Evolutionary conservation across 306 rosid genomes (phyloP), one percentile per base, ranked within the genome.

Genomic region (Ziziphus jujuba): DNA sequence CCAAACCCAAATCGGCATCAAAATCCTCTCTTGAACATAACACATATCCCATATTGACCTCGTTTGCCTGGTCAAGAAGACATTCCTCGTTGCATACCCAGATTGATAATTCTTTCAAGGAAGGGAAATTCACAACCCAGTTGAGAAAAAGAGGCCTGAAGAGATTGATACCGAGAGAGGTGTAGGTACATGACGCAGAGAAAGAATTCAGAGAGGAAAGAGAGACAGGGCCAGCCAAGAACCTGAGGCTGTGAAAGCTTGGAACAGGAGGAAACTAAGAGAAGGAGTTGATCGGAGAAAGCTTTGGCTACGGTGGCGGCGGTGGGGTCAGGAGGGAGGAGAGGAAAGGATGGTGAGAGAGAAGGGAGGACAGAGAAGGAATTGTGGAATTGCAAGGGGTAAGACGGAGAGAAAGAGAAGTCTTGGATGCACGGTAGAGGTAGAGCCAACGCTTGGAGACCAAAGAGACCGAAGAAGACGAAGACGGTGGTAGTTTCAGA

Each of bases 391-490:
- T 63, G 28, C 45, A 79, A 43, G 75, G 70, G 40, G 73, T 28
- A 50, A 87, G 57, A 15, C 75, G 88, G 25, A 93, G 95, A 34
- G 95, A 84, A 35, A 93, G 87, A 43, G 89, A 73, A 60, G 87
- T 83, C 50, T 23, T 83, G 44, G 95, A 87, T 13, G 87, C 70
- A 20, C 98, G 88, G 81, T 67, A 79, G 70, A 93, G 91, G 51
- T 36, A 54, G 56, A 93, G 98, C 98, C 98, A 93, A 13, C 97
- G 91, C 70, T 83, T 90, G 64, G 80, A 90, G 70, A 93, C 97
- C 7, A 93, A 67, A 66, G 95, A 73, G 34, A 93, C 79, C 0
- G 92, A 78, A 7, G 82, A 63, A 0, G 87, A 79, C 0, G 89
- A 81, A 63, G 90, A 65, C 0, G 79, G 75, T 7, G 96, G 90